Conservation (phyloP, 176 grass and related monocot genomes). For the Carex parvula region DNA sequence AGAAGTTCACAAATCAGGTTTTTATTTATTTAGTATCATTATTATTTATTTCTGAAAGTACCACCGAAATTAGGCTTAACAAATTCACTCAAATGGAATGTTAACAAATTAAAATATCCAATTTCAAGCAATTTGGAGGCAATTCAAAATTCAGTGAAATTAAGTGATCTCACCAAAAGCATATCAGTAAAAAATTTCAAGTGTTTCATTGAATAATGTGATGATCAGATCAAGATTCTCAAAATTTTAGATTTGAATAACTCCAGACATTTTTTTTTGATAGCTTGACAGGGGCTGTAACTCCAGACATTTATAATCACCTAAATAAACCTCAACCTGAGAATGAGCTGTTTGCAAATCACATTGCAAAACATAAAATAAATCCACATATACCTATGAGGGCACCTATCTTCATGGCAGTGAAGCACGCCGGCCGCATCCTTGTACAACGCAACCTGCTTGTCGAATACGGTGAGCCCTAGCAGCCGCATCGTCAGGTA, state of each 20-base stretch:
- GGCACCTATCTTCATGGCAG: slow-evolving; percentile 86
- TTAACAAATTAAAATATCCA: not conserved
- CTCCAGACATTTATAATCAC: not conserved
- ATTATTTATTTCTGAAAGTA: not conserved
- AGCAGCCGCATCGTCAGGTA: slow-evolving; percentile 72
- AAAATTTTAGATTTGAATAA: not conserved
- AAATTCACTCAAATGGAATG: not conserved
- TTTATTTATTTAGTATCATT: not conserved
- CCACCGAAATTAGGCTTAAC: not conserved
- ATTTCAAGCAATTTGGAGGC: not conserved
- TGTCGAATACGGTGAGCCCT: slow-evolving; percentile 81
- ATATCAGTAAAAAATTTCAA: not conserved
- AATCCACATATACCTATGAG: slow-evolving; percentile 49
- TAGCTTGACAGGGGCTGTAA: no score
- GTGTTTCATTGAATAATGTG: not conserved
- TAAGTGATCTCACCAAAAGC: not conserved
- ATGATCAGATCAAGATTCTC: not conserved
- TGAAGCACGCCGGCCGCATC: slow-evolving; percentile 60
- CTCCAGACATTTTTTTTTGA: not conserved
- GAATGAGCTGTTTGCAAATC: not conserved
- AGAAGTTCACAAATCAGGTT: not conserved
- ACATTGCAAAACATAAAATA: not conserved
- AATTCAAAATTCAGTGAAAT: not conserved
- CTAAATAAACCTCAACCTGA: not conserved
- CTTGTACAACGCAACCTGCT: slow-evolving; percentile 78